A percentile compares a stretch with the other conserved stretches of the same genome.
Evolutionary conservation across 148 eudicot genomes (phyloP).

Genomic region (Fagopyrum esculentum): DNA sequence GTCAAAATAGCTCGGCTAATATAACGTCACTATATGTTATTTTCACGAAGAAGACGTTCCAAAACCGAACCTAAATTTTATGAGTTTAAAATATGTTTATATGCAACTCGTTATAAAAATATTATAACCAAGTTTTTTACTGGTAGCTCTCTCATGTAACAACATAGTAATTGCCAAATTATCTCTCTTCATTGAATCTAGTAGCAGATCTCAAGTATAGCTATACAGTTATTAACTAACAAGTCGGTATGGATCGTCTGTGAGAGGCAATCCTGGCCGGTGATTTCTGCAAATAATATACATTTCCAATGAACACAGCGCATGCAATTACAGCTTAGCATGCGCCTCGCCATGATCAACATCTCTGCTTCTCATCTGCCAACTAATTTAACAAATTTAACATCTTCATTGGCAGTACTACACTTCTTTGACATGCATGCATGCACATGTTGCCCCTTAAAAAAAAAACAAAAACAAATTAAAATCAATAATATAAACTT

Average conservation of each 20-base stretch:
- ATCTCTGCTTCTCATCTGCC: neutral
- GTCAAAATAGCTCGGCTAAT: too few species aligned
- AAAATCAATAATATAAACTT: too few species aligned
- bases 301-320: neutral
- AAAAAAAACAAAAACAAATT: too few species aligned
- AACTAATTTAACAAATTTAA: neutral
- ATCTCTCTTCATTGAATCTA: too few species aligned
- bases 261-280: neutral
- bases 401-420: neutral
- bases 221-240: neutral
- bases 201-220: neutral
- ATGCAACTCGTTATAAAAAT: too few species aligned
- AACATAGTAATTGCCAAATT: too few species aligned
- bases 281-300: neutral
- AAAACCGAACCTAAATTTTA: too few species aligned
- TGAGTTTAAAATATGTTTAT: too few species aligned
- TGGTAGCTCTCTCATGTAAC: too few species aligned
- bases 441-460: conserved; percentile 4
- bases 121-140: too few species aligned
- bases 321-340: conserved; percentile 3
- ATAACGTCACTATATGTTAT: too few species aligned
- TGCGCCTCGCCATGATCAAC: neutral
- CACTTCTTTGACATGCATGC: conserved; percentile 1
- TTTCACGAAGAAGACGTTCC: too few species aligned
- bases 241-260: neutral